These are phyloP conservation scores for Berkeleyomyces basicola DNA, from an alignment of 2,329 filamentous ascomycete genomes.

Conservation along the genomic window DNA sequence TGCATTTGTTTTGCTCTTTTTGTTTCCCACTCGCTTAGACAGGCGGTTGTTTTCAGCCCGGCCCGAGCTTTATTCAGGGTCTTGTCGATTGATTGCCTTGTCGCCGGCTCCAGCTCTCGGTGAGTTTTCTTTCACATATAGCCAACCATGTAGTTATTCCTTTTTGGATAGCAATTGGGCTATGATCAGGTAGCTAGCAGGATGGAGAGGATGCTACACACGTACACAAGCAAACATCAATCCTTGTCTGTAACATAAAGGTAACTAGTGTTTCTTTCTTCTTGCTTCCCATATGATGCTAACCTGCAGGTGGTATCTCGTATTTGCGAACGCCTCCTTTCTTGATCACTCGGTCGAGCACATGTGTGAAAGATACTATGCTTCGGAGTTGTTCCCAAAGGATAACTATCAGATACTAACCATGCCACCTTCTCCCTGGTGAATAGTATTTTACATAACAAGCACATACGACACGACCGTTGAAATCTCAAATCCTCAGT, in stretches of 20 bases:
- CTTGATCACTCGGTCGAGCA: neutral
- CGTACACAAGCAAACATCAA: no score
- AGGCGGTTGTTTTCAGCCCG: neutral
- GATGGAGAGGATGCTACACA: no score
- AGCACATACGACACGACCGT: no score
- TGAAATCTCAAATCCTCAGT: no score
- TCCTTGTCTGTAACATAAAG: neutral
- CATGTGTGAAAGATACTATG: neutral
- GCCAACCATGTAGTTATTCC: neutral
- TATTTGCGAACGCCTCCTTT: neutral
- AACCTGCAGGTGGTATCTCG: neutral
- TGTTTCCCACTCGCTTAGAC: neutral
- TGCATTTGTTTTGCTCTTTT: neutral
- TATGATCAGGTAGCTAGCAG: neutral
- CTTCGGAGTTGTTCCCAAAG: no score
- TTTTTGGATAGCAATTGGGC: neutral
- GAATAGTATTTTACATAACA: no score
- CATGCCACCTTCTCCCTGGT: no score
- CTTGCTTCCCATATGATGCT: neutral
- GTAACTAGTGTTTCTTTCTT: neutral
- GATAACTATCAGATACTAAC: no score
- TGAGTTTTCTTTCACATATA: neutral
- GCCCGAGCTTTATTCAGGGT: neutral
- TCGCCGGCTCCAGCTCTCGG: neutral
- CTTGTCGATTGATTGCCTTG: neutral